Evolutionary conservation across 148 eudicot genomes (phyloP), one percentile per base, ranked within the genome.

Genomic region (Rhododendron simsii): DNA sequence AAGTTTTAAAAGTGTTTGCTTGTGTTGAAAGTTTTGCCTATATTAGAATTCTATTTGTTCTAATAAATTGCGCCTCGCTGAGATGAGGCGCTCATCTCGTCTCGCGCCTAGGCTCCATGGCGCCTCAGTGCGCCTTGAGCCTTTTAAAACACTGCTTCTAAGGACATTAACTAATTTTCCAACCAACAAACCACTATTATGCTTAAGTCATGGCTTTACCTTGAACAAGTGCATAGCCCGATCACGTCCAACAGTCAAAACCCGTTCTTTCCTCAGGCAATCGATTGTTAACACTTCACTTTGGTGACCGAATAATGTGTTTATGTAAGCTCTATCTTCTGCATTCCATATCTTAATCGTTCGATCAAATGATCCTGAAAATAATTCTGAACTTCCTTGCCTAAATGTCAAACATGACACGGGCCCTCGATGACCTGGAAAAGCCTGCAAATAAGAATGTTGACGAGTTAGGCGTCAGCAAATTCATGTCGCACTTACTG

Each of bases 391-490:
- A 86, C 94, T 90, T 65, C 98, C 99, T 92, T 93, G 94, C 87
- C 99, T 92, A 86, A 97, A 95, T 69, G 96, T 87, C 91, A 98
- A 91, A 92, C 99, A 94, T 15, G 99, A 94, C 45, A 98, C 95
- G 30, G 94, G 93, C n/a, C 94, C 95, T 88, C 91, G 93, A 86
- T 94, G 98, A 59, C 98, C 98, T 14, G 94, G 89, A 91, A 98
- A 95, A 85, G 98, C 98, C 99, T 98, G 98, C 84, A 90, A 86
- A 84, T 87, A 65, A 86, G 45, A 87, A 80, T 81, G 82, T 71
- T 83, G 85, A 86, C 81, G 75, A 85, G 80, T 85, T 81, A 83
- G 73, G 65, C 50, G 61, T 30, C 47, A 10, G 59, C 5, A 81
- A 8, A 13, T 41, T 78, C 77, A 37, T 67, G 37, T 26, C n/a